Conservation (phyloP, 805 yeast species). For the Candida sanyiensis region DNA sequence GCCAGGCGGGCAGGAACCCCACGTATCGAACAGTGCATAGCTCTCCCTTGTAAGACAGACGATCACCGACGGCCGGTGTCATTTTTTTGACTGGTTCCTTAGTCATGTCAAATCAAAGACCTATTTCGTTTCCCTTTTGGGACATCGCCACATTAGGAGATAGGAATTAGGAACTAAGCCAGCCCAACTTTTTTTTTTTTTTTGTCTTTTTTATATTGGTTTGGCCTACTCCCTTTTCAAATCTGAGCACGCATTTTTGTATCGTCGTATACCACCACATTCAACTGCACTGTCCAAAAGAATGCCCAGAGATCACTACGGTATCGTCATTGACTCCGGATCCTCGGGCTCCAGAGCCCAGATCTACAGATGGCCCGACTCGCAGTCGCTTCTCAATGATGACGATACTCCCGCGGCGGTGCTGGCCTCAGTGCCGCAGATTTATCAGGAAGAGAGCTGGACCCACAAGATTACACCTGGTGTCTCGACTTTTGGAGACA, state of each 20-base stretch:
- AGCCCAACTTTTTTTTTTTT: background rate
- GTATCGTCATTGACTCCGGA: constrained; percentile 91
- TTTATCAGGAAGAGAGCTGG: constrained; percentile 64
- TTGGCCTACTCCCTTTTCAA: too few relatives aligned
- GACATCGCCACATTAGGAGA: too few relatives aligned
- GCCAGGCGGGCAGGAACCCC: constrained; percentile 66
- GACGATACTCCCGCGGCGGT: constrained; percentile 28
- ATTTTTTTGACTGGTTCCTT: background rate
- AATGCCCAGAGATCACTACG: constrained; percentile 42
- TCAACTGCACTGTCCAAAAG: too few relatives aligned
- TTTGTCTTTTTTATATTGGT: too few relatives aligned
- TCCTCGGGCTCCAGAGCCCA: constrained; percentile 91
- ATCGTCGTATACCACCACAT: too few relatives aligned
- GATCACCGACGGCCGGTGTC: constrained; percentile 22
- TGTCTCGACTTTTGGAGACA: constrained; percentile 58
- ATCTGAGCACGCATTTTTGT: too few relatives aligned
- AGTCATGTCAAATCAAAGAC: too few relatives aligned
- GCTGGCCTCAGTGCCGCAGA: constrained; percentile 59
- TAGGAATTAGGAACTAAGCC: too few relatives aligned
- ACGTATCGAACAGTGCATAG: constrained; percentile 57
- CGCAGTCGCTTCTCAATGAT: constrained; percentile 29
- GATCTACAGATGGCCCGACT: constrained; percentile 73
- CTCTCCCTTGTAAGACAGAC: constrained; percentile 36
- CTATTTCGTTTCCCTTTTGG: too few relatives aligned
- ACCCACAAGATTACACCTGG: constrained; percentile 76